Base-by-base conservation (phyloP, 1,284 basidiomycete genomes). In the Ceratobasidium sp. region DNA sequence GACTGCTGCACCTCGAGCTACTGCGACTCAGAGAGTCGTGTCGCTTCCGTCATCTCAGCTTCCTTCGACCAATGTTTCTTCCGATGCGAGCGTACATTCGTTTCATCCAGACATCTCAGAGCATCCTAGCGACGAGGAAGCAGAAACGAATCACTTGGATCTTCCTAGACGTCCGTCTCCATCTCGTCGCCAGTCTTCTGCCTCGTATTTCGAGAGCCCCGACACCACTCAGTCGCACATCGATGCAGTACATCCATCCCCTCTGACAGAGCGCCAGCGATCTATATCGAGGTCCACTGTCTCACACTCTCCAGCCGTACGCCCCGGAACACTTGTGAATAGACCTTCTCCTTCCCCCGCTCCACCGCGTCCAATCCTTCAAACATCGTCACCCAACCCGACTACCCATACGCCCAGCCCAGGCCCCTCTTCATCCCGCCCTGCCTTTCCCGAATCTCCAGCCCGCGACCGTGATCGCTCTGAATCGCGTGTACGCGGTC, bases 61-160 rank as follows among this genome's bases (percentile, higher is more conserved):
- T 14, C 71, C 71, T 18, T 74, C 71, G 41, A 74, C 71, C 18
- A 74, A 74, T 33, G 71, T 74, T 30, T 74, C 71, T n/a, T 74
- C 71, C 2, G 71, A 74, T 50, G 71, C 71, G 7, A 74, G 71
- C 60, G 59, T 74, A 7, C 57, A n/a, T 41, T 74, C 71, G 16
- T 60, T 74, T 27, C 71, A 74, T 2, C 55, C 57, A n/a, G 46
- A 74, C 64, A 74, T 74, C 23, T 74, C 71, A 20, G 71, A 74
- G 23, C 71, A 74, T 27, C 71, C 59, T 30, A 74, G 71, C 27
- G 71, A 74, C 30, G 71, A 74, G 33, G 71, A 46, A 33, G 59
- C 54, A 20, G 59, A 48, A 20, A 16, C 6, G 6, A n/a, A n/a
- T n/a, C 46, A 35, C 16, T 30, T 30, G 38, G 46, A 38, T 6